phyloP scores from a whole-genome alignment of 2,329 filamentous ascomycete genomes.

The Ophiostoma montium region DNA sequence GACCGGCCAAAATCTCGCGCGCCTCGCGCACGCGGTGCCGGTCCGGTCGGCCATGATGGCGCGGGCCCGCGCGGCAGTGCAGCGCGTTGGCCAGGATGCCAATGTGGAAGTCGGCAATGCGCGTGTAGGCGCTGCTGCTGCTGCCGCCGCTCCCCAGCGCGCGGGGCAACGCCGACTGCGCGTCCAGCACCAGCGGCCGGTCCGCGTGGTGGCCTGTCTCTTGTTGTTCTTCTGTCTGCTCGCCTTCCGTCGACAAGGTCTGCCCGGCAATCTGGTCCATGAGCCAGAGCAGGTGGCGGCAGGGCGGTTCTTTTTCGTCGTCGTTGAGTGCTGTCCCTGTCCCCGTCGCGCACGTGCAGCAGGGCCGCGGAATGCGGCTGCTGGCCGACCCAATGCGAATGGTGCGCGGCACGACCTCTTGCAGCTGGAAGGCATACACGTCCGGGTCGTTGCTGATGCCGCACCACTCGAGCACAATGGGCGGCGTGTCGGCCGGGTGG shows the following conservation, averaged over 20 bases:
- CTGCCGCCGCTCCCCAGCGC: background rate
- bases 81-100: constrained; percentile 37
- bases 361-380: constrained; percentile 26
- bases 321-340: too few relatives aligned
- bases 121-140: constrained; percentile 21
- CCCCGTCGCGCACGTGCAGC: constrained; percentile 29
- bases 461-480: constrained; percentile 36
- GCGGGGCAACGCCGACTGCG: constrained; percentile 19
- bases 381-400: constrained; percentile 32
- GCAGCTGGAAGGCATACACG: constrained; percentile 42
- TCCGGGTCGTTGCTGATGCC: constrained; percentile 23
- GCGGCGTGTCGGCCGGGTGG: constrained; percentile 28
- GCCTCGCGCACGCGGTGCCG: constrained; percentile 31
- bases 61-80: constrained; percentile 30
- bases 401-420: constrained; percentile 37
- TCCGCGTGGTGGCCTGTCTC: constrained; percentile 26
- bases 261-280: constrained; percentile 38
- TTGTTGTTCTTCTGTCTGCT: too few relatives aligned
- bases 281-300: constrained; percentile 40
- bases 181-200: constrained; percentile 19
- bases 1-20: constrained; percentile 35
- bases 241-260: constrained; percentile 18
- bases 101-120: constrained; percentile 36
- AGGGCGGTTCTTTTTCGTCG: too few relatives aligned
- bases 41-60: constrained; percentile 17